Evolutionary conservation across 2,329 filamentous ascomycete genomes (phyloP), one percentile per base, ranked within the genome.

Genomic region (Pseudocercospora fijiensis): DNA sequence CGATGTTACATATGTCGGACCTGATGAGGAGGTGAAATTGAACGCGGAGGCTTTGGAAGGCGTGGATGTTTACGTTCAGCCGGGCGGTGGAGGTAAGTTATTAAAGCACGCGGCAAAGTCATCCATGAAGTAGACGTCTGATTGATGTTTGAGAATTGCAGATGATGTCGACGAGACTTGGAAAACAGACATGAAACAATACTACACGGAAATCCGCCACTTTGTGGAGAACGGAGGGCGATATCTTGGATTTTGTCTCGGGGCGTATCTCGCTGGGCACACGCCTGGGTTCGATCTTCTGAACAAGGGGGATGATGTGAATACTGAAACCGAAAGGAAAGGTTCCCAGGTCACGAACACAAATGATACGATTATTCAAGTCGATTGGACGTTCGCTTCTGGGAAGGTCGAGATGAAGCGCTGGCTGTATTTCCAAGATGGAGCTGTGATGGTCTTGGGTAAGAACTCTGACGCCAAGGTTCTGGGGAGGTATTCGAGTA

Each of bases 341-440:
- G 63, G 57, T 11, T 37, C 69, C 13, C 65, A 69, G 55, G 64
- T 70, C 3, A 57, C 47, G 1, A 57, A 65, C 37, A 63, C 63
- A 1, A 52, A 63, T 20, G 69, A 70, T 27, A 66, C 69, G 5
- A 45, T 70, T 24, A 69, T 70, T 13, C 67, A 69, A 61, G 63
- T 70, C 9, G 67, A 70, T 28, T 70, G 67, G 69, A 66, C 55
- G 3, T 70, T 65, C 45, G 60, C 63, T 18, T 56, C 62, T 1
- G 68, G 68, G 2, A 41, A 59, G 18, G 67, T 61, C 4, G 63
- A 58, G 16, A 57, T 60, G 18, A 64, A 65, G 24, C 58, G 66
- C 11, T 71, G 69, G 69, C 45, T 68, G 56, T 71, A 68, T 47
- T 71, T 71, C 49, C 69, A 70, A 51, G 65, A 69, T 41, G 67